Evolutionary conservation across 495 filamentous ascomycete species (phyloP).

Genomic region (Aspergillus incahuasiensis): DNA sequence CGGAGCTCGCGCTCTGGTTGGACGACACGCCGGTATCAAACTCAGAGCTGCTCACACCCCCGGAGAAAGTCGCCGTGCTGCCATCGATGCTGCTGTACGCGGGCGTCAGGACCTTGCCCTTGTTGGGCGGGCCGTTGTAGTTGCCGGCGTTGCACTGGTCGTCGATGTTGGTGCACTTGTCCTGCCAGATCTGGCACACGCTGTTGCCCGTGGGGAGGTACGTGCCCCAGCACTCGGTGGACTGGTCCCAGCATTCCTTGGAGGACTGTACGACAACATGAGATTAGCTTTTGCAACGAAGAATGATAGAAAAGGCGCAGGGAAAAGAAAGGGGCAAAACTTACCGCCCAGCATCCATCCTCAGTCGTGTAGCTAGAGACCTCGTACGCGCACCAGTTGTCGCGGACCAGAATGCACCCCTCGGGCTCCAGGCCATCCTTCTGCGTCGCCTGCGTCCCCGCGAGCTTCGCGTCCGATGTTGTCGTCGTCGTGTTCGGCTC

Average conservation of each 20-base stretch:
- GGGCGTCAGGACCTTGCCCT: constrained; percentile 43
- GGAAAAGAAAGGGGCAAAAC: constrained; percentile 11
- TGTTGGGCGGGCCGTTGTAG: constrained; percentile 56
- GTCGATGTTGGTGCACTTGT: constrained; percentile 52
- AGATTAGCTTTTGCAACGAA: not conserved
- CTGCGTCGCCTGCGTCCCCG: constrained; percentile 15
- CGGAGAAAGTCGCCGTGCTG: constrained; percentile 6
- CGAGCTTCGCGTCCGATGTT: not conserved
- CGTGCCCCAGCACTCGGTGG: constrained; percentile 48
- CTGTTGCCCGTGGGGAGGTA: constrained; percentile 53
- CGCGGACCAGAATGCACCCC: constrained; percentile 58
- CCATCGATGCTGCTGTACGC: not conserved
- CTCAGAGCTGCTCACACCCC: not conserved
- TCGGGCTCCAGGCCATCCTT: constrained; percentile 40
- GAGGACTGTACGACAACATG: constrained; percentile 24
- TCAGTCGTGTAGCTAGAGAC: constrained; percentile 49
- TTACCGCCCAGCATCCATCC: constrained; percentile 52
- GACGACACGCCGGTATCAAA: not conserved
- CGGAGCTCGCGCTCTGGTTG: no score
- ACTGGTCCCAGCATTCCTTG: constrained; percentile 55
- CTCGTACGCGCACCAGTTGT: constrained; percentile 66
- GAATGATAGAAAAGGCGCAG: not conserved
- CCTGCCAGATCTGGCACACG: constrained; percentile 56
- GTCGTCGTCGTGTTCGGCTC: constrained; percentile 2
- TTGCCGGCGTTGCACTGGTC: constrained; percentile 41